Conservation (phyloP, 2,329 filamentous ascomycete species). For the Colletotrichum graminicola region DNA sequence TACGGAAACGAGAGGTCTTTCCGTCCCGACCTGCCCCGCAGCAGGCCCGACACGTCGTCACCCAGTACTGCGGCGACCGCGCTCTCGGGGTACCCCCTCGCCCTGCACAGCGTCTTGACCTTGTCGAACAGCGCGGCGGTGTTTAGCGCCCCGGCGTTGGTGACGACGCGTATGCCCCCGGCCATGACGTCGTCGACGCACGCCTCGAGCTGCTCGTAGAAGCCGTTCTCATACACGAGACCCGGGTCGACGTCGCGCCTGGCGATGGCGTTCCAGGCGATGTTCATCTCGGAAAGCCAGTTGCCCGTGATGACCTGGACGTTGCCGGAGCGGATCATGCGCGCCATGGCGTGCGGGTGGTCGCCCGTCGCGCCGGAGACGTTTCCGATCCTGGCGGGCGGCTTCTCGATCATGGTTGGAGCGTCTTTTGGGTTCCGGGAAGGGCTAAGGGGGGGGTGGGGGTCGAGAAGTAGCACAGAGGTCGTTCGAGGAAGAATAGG, state of each 20-base stretch:
- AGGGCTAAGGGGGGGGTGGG: too few relatives aligned
- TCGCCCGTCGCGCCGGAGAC: slow-evolving; percentile 51
- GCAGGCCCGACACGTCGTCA: slow-evolving; percentile 28
- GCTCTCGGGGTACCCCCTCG: slow-evolving; percentile 28
- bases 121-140: slow-evolving; percentile 50
- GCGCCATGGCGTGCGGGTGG: slow-evolving; percentile 50
- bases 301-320: slow-evolving; percentile 54
- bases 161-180: slow-evolving; percentile 52
- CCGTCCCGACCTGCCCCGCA: neutral
- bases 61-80: slow-evolving; percentile 27
- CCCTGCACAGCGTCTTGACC: slow-evolving; percentile 48
- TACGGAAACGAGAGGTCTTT: slow-evolving; percentile 44
- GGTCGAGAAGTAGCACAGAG: neutral
- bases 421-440: neutral
- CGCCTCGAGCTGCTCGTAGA: slow-evolving; percentile 49
- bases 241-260: slow-evolving; percentile 42
- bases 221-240: slow-evolving; percentile 39
- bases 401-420: slow-evolving; percentile 47
- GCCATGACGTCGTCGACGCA: slow-evolving; percentile 53
- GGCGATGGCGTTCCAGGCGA: slow-evolving; percentile 57
- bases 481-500: neutral
- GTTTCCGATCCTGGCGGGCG: slow-evolving; percentile 41
- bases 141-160: slow-evolving; percentile 57
- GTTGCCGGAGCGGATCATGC: slow-evolving; percentile 50
- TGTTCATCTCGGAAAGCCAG: slow-evolving; percentile 63